Evolutionary conservation across 2,329 filamentous ascomycete species (phyloP), one percentile per base, ranked within the genome.

Genomic region (Apiospora hydei): DNA sequence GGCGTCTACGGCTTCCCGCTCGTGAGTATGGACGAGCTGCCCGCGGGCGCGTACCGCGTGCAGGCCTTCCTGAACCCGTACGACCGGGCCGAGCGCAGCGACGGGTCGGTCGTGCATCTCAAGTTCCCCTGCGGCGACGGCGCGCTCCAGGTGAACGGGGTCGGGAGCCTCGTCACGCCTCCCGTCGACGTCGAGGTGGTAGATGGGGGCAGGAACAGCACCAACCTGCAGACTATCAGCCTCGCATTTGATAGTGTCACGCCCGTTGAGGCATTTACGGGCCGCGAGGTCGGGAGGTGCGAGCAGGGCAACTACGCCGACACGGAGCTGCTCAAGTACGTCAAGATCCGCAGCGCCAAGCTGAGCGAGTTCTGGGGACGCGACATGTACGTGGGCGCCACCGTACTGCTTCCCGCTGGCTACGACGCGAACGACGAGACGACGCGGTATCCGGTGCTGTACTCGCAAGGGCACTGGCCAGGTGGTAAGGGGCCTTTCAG

Each of bases 301-400:
- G 72, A 61, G 7, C 75, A 77, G 34, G 75, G 75, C 47, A 77
- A 77, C 51, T 77, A 77, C 21, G 75, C 69, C 16, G 75, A 77
- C 44, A 75, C 71, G 18, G 68, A 71, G 57, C 70, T 61, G 4
- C 69, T 77, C 46, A 77, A 77, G 67, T 73, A 75, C 47, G 74
- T 77, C 18, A 77, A 77, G 72, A 77, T 77, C 47, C 75, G 66
- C 66, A 76, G 75, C 66, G 71, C 72, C 49, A 73, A 71, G 46
- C 71, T 77, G 18, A 74, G 71, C 66, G 30, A 71, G 41, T 77
- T 76, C 70, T 77, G 75, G 75, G 73, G 72, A 34, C 75, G 75
- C 67, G 75, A 77, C 71, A 77, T 77, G 75, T 77, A 77, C 69
- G 75, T 77, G 13, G 75, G 75, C 61, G 75, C 75, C 6, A 77